A percentile compares a stretch with the other conserved stretches of the same genome.
Evolutionary conservation across 305 asterid genomes (phyloP).

Genomic region (Fraxinus baroniana): DNA sequence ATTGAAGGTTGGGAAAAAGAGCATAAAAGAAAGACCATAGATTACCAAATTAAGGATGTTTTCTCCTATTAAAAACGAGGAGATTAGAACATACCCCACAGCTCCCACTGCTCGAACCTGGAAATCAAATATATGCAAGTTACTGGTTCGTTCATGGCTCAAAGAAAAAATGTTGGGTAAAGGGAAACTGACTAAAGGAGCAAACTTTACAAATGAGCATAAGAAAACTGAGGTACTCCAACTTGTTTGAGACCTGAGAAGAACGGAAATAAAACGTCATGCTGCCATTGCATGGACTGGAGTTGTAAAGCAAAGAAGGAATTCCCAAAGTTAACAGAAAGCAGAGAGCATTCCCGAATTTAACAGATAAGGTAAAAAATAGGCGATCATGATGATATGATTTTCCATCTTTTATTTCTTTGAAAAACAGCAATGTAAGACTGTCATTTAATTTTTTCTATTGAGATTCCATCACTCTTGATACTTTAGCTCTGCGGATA

Average conservation of each 20-base stretch:
- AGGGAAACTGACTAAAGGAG: slow-evolving; percentile 24
- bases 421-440: background rate
- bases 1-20: background rate
- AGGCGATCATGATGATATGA: background rate
- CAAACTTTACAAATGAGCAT: slow-evolving; percentile 65
- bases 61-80: slow-evolving; percentile 87
- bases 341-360: background rate
- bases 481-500: background rate
- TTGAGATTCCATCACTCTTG: background rate
- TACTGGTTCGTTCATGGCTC: background rate
- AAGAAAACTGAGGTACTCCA: slow-evolving; percentile 76
- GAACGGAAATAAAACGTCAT: slow-evolving; percentile 12
- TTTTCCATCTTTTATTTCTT: background rate
- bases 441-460: background rate
- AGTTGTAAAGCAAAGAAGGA: background rate
- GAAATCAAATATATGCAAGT: slow-evolving; percentile 20
- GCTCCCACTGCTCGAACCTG: slow-evolving; percentile 96
- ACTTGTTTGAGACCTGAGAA: slow-evolving; percentile 62
- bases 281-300: background rate
- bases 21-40: background rate
- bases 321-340: background rate
- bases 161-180: slow-evolving; percentile 5
- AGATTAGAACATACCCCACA: slow-evolving; percentile 66
- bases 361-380: background rate
- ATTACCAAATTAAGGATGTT: slow-evolving; percentile 87